Evolutionary conservation across 2,329 filamentous ascomycete genomes (phyloP).

Genomic region (Cordyceps javanica): DNA sequence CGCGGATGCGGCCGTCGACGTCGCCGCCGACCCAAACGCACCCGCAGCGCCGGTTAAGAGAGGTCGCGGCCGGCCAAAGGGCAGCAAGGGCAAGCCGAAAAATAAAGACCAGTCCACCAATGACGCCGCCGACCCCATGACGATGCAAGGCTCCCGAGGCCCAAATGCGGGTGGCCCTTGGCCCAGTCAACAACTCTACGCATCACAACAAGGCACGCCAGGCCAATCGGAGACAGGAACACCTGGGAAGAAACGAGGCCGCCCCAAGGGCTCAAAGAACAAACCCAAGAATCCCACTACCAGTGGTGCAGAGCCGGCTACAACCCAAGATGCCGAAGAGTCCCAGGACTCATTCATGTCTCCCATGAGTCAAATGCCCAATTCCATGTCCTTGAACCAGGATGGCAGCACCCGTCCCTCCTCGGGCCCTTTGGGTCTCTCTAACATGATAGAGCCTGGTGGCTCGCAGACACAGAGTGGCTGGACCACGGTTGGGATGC

Average conservation of each 20-base stretch:
- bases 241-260: conserved; percentile 28
- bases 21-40: conserved; percentile 11
- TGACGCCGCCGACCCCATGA: neutral
- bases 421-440: neutral
- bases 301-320: neutral
- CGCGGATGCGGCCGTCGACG: neutral
- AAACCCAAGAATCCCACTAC: conserved; percentile 24
- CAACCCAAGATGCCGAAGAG: conserved; percentile 2
- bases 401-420: neutral
- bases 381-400: conserved; percentile 1
- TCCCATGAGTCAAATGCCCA: conserved; percentile 1
- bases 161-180: neutral
- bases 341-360: conserved; percentile 8
- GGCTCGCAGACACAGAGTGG: neutral
- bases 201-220: conserved; percentile 11
- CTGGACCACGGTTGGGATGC: conserved; percentile 8
- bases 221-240: conserved; percentile 16
- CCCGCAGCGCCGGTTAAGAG: conserved; percentile 30
- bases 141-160: conserved; percentile 1
- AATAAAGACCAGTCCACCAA: conserved; percentile 32
- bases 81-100: conserved; percentile 50
- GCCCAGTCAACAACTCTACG: neutral
- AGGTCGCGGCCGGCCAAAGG: conserved; percentile 49
- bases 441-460: conserved; percentile 7
- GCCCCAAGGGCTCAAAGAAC: conserved; percentile 43